Evolutionary conservation across 108 stramenopile species (phyloP).

Genomic region (Discostella pseudostelligera): DNA sequence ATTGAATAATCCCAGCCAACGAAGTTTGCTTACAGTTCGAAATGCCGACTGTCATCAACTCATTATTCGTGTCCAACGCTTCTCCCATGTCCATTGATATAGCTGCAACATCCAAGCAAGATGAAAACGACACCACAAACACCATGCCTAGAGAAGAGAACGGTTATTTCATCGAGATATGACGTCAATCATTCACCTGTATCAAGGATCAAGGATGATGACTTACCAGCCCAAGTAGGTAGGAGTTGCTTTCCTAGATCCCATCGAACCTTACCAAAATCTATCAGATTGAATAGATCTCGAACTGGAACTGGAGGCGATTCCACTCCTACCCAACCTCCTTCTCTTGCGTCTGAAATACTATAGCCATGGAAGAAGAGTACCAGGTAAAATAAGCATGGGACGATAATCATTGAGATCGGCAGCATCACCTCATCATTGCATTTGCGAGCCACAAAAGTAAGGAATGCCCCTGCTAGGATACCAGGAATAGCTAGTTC

Average conservation of each 20-base stretch:
- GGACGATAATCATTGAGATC: constrained; percentile 78
- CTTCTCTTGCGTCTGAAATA: constrained; percentile 67
- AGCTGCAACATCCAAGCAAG: constrained; percentile 94
- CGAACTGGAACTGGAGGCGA: constrained; percentile 71
- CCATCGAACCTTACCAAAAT: constrained; percentile 80
- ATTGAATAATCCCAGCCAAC: neutral
- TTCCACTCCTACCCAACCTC: constrained; percentile 78
- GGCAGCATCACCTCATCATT: constrained; percentile 72
- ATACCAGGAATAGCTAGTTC: constrained; percentile 84
- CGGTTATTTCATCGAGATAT: neutral
- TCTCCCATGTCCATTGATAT: constrained; percentile 88
- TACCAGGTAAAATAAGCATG: constrained; percentile 78
- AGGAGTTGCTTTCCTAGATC: constrained; percentile 57
- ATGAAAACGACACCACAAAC: constrained; percentile 96
- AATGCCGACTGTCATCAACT: constrained; percentile 90
- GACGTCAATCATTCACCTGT: too few species aligned
- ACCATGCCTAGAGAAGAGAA: constrained; percentile 69
- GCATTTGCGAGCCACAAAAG: constrained; percentile 55
- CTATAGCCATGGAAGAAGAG: constrained; percentile 45
- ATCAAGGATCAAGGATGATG: neutral
- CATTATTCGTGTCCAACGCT: constrained; percentile 90
- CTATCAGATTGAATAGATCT: constrained; percentile 68
- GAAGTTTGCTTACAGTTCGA: constrained; percentile 68
- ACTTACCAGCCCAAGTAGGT: constrained; percentile 74
- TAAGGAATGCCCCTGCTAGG: constrained; percentile 71